Evolutionary conservation across 1,284 basidiomycete species (phyloP).

Genomic region (Phellopilus nigrolimitatus): DNA sequence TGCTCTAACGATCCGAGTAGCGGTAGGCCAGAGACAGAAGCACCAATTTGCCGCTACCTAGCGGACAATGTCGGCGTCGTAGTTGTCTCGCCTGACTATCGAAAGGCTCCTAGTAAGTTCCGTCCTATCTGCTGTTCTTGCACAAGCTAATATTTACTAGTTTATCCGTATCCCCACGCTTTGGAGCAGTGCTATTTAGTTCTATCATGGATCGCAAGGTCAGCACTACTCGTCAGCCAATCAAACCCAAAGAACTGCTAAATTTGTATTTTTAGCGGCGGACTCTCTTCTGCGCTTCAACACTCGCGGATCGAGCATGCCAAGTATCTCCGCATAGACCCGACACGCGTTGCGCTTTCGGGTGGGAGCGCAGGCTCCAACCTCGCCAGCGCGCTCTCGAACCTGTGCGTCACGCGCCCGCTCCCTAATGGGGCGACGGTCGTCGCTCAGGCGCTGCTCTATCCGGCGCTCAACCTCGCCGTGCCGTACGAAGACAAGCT

Average conservation of each 20-base stretch:
- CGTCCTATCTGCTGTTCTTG: neutral
- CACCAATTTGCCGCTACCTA: constrained; percentile 23
- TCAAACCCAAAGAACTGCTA: neutral
- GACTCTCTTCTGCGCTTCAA: constrained; percentile 15
- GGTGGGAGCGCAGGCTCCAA: constrained; percentile 27
- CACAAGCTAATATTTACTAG: constrained; percentile 9
- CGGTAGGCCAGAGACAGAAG: constrained; percentile 25
- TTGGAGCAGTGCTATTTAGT: constrained; percentile 24
- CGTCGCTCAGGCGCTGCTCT: constrained; percentile 23
- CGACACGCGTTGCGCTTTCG: constrained; percentile 24
- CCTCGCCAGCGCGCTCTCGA: constrained; percentile 23
- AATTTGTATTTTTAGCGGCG: constrained; percentile 14
- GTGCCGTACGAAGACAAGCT: constrained; percentile 26
- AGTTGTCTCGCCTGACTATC: constrained; percentile 26
- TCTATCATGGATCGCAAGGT: constrained; percentile 25
- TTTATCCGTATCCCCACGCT: constrained; percentile 26
- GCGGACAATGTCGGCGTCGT: constrained; percentile 24
- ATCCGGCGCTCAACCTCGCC: constrained; percentile 25
- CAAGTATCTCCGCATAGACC: constrained; percentile 16
- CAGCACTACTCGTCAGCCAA: neutral
- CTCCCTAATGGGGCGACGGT: constrained; percentile 20
- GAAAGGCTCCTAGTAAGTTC: constrained; percentile 25
- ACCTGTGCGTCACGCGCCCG: constrained; percentile 18
- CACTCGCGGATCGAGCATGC: constrained; percentile 1
- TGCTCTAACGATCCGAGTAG: constrained; percentile 17